Evolutionary conservation across 2,329 filamentous ascomycete genomes (phyloP).

Genomic region (Aspergillus glaucus): DNA sequence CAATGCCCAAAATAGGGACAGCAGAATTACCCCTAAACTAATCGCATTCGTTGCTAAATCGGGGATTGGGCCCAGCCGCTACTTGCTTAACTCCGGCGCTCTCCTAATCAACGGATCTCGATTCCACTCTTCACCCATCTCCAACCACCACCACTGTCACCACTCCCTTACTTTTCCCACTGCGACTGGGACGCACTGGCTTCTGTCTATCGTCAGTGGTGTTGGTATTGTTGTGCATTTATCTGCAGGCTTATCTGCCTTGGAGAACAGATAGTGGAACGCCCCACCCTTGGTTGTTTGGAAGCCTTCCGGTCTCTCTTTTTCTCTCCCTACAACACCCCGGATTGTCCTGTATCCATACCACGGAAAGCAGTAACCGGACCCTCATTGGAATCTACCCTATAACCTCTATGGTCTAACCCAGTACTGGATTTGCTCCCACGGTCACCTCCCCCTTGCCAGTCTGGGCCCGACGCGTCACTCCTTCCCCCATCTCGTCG

Average conservation of each 20-base stretch:
- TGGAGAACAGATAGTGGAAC: background rate
- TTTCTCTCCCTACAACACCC: slow-evolving; percentile 3
- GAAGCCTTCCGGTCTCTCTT: slow-evolving; percentile 1
- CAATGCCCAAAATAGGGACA: too few species aligned
- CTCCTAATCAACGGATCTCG: background rate
- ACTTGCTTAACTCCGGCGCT: background rate
- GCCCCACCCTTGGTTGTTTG: background rate
- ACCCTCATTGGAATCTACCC: background rate
- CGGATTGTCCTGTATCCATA: background rate
- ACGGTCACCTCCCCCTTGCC: background rate
- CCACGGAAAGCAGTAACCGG: background rate
- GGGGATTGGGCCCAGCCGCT: background rate
- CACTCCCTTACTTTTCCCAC: background rate
- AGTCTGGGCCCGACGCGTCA: background rate
- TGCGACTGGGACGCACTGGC: background rate
- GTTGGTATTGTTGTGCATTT: background rate
- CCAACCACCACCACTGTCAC: background rate
- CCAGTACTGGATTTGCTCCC: background rate
- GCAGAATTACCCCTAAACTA: background rate
- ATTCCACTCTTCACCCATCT: background rate
- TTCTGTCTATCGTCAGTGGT: background rate
- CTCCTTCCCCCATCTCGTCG: background rate
- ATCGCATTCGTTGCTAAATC: background rate
- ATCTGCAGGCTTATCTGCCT: background rate
- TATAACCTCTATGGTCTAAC: background rate